Conservation (phyloP, 305 asterid species). For the Rubia tinctorum region DNA sequence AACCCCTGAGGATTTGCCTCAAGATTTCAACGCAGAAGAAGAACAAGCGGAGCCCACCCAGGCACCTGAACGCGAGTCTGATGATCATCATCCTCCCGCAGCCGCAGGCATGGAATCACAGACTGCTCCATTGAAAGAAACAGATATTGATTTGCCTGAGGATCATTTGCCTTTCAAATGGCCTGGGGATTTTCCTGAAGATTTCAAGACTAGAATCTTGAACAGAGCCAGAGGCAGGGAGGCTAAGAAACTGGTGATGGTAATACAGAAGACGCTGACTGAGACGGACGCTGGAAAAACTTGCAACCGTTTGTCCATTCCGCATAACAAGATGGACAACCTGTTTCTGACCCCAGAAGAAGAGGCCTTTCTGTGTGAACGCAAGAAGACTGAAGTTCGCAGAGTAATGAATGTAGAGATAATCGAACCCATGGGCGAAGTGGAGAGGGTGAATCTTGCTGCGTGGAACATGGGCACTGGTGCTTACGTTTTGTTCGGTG, state of each 20-base stretch:
- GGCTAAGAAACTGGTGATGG: background rate
- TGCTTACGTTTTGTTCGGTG: background rate
- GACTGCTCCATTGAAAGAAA: background rate
- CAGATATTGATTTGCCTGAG: no score
- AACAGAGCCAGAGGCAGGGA: background rate
- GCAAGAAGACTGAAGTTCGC: no score
- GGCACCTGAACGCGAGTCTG: no score
- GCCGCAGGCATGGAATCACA: background rate
- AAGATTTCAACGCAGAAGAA: background rate
- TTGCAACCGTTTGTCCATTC: constrained; percentile 5
- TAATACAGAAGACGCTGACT: background rate
- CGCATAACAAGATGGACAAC: background rate
- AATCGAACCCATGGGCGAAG: background rate
- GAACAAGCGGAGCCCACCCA: no score
- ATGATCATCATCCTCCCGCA: no score
- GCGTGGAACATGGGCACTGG: background rate
- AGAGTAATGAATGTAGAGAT: background rate
- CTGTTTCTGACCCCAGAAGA: background rate
- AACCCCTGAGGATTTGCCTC: background rate
- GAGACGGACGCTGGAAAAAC: background rate
- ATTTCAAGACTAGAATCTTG: background rate
- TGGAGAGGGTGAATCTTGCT: background rate
- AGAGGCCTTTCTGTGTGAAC: background rate
- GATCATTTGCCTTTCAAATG: no score
- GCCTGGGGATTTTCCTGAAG: background rate